Evolutionary conservation across 805 yeast genomes (phyloP).

Genomic region (Ogataea haglerorum): DNA sequence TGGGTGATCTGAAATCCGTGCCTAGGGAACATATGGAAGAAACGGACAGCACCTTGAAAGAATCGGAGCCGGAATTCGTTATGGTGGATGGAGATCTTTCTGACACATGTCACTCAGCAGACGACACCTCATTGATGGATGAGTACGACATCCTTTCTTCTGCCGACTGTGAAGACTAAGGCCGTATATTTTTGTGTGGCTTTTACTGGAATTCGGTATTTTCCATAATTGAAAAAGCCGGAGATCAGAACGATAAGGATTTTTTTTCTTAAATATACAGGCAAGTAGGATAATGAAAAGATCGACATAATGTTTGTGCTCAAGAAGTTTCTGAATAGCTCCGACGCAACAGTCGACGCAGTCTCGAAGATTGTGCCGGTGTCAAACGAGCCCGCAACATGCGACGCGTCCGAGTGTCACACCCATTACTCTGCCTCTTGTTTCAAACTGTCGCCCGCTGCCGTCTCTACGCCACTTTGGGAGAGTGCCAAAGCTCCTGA

Average conservation of each 20-base stretch:
- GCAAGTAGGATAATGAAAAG: background rate
- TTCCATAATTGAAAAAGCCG: conserved; percentile 4
- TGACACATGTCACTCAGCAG: background rate
- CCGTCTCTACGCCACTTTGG: conserved; percentile 46
- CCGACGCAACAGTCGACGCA: conserved; percentile 25
- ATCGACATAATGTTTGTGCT: conserved; percentile 21
- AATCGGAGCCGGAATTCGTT: background rate
- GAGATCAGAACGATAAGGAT: background rate
- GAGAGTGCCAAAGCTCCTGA: conserved; percentile 68
- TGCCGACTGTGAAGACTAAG: conserved; percentile 18
- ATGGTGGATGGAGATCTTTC: background rate
- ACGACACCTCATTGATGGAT: conserved; percentile 10
- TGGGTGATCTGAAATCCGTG: background rate
- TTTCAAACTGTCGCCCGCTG: conserved; percentile 37
- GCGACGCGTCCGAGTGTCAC: conserved; percentile 48
- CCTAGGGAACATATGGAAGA: background rate
- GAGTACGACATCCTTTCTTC: conserved; percentile 26
- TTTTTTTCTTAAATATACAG: background rate
- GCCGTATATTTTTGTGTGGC: background rate
- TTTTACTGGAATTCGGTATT: background rate
- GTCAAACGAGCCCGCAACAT: conserved; percentile 50
- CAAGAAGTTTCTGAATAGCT: conserved; percentile 11
- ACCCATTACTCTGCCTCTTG: conserved; percentile 23
- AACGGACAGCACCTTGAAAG: background rate
- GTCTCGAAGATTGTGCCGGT: conserved; percentile 39